Evolutionary conservation across 1,284 basidiomycete species (phyloP), one percentile per base, ranked within the genome.

Genomic region (Meira nashicola): DNA sequence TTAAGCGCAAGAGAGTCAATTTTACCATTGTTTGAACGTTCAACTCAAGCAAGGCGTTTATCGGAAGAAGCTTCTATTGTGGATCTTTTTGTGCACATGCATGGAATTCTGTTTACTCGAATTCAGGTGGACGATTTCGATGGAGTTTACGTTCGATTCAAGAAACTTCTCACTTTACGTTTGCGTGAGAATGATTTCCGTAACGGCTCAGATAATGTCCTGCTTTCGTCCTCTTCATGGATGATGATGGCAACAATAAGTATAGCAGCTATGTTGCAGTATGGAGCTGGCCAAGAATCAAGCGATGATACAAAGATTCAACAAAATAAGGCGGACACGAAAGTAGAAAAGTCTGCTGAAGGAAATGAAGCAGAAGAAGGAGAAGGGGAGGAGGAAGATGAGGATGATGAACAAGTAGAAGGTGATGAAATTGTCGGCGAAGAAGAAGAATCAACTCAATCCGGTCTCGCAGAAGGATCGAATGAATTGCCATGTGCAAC

Each of bases 71-170:
- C 90, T 2, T 83, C 82, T 0, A 85, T 86, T 0, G 81, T 87
- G 2, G 92, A 94, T 48, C 84, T 95, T 1, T 97, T 97, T 65
- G 85, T 96, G 11, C 85, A 92, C 39, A 81, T 97, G 1, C 94
- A 97, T 66, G 93, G 93, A 25, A 90, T 95, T 88, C 83, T 98
- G 1, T 94, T 96, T 80, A 96, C 93, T 10, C 88, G 89, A 65
- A 89, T 95, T 64, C 86, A 94, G 68, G 85, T 97, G 19, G 93
- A 98, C 78, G 88, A 92, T 77, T 97, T 97, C 73, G 81, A 84
- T 43, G 82, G 86, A 0, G 87, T 88, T 0, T 85, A 92, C 50
- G 87, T 87, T 1, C 87, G 90, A 33, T 89, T 95, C 76, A 83
- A 92, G 62, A 90, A 93, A 77, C 28, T 33, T 33, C 28, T 33